Conservation (phyloP, 495 filamentous ascomycete genomes). For the Aspergillus haitiensis region DNA sequence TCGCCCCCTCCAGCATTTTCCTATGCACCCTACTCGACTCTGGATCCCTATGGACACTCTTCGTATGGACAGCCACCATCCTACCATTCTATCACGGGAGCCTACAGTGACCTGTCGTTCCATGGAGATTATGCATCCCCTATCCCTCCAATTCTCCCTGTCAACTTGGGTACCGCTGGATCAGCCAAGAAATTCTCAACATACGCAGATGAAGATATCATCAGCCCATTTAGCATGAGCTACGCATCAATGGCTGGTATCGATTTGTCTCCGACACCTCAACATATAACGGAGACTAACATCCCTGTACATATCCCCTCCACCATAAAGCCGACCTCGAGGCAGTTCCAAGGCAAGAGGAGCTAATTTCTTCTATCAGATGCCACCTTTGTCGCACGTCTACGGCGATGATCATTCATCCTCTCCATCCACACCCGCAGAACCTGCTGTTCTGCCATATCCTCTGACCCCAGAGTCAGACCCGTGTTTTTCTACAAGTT, state of each 20-base stretch:
- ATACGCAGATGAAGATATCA: slow-evolving; percentile 61
- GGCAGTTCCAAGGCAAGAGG: slow-evolving; percentile 29
- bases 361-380: slow-evolving; percentile 54
- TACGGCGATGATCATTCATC: slow-evolving; percentile 75
- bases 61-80: slow-evolving; percentile 61
- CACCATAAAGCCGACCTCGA: slow-evolving; percentile 51
- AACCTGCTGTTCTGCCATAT: slow-evolving; percentile 37
- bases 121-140: slow-evolving; percentile 65
- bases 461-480: slow-evolving; percentile 43
- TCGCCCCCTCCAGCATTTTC: slow-evolving; percentile 76
- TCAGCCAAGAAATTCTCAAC: slow-evolving; percentile 38
- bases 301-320: slow-evolving; percentile 47
- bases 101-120: slow-evolving; percentile 56
- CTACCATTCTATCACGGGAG: slow-evolving; percentile 63
- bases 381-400: slow-evolving; percentile 81
- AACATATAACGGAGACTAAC: slow-evolving; percentile 31
- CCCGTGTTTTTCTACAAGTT: slow-evolving; percentile 34
- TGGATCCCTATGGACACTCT: slow-evolving; percentile 65
- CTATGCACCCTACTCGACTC: slow-evolving; percentile 63
- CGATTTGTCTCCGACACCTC: slow-evolving; percentile 57
- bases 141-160: slow-evolving; percentile 63
- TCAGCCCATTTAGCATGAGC: slow-evolving; percentile 75
- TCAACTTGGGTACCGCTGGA: slow-evolving; percentile 54
- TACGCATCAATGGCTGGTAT: slow-evolving; percentile 74
- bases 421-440: slow-evolving; percentile 40